These are phyloP conservation scores for Brassica carinata DNA, from an alignment of 345 rosid species.

Conservation along the genomic window DNA sequence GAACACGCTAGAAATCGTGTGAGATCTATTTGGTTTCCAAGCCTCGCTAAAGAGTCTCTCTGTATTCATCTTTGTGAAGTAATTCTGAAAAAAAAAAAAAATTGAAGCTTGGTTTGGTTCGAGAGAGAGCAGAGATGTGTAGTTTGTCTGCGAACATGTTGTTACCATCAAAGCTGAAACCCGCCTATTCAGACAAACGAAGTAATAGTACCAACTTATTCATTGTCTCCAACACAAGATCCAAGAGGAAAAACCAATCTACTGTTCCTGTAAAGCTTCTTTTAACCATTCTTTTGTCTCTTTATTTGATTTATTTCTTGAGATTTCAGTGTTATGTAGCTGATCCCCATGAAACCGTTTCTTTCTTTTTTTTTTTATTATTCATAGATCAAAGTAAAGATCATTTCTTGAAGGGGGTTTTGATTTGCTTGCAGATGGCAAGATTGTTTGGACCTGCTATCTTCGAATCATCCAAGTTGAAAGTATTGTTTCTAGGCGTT, in stretches of 20 bases:
- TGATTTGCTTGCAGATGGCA: conserved; percentile 57
- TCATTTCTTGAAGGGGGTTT: neutral
- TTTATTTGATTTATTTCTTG: neutral
- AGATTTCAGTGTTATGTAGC: conserved; percentile 1
- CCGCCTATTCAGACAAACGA: conserved; percentile 50
- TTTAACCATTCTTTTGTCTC: neutral
- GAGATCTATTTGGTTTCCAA: conserved; percentile 1
- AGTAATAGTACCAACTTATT: conserved; percentile 40
- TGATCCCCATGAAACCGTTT: neutral
- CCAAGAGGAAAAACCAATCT: conserved; percentile 53
- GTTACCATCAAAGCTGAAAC: conserved; percentile 50
- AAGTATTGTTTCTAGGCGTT: conserved; percentile 87
- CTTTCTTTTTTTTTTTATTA: no score
- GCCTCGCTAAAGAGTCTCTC: conserved; percentile 6
- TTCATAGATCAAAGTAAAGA: neutral
- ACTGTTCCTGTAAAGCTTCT: conserved; percentile 56
- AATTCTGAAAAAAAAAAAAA: conserved; percentile 22
- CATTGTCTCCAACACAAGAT: conserved; percentile 45
- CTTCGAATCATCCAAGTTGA: conserved; percentile 90
- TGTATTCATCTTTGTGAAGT: conserved; percentile 15
- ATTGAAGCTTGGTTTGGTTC: conserved; percentile 37
- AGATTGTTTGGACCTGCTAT: conserved; percentile 94
- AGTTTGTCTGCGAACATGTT: conserved; percentile 47
- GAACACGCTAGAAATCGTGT: conserved; percentile 27
- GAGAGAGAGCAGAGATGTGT: conserved; percentile 49